Percentiles rank a stretch among this genome's conserved stretches.
phyloP scores from a whole-genome alignment of 441 rosid genomes.

The Jatropha multifida region DNA sequence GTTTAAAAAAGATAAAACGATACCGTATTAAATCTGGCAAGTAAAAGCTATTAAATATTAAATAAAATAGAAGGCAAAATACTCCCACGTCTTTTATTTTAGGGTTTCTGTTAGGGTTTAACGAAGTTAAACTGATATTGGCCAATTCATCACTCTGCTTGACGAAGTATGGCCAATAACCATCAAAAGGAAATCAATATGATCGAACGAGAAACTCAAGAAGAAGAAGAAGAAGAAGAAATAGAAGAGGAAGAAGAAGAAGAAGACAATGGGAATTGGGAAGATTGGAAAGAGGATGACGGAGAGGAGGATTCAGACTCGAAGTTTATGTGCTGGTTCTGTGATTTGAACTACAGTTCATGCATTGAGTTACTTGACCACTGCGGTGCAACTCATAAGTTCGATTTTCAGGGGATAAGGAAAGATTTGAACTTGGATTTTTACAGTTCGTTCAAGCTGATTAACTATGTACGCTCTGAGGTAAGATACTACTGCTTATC shows the following conservation, averaged over 20 bases:
- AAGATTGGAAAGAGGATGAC: slow-evolving; percentile 53
- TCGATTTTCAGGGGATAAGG: slow-evolving; percentile 56
- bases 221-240: slow-evolving; percentile 22
- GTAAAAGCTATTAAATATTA: too few species aligned
- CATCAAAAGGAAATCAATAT: not conserved
- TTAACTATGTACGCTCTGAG: slow-evolving; percentile 85
- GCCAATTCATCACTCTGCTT: not conserved
- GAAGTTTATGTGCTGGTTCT: slow-evolving; percentile 63
- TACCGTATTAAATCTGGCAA: not conserved
- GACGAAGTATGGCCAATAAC: slow-evolving; percentile 16
- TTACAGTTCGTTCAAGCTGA: slow-evolving; percentile 76
- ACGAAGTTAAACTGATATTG: not conserved
- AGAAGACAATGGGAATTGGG: slow-evolving; percentile 45
- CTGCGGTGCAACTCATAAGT: slow-evolving; percentile 53
- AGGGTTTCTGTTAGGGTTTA: slow-evolving; percentile 15
- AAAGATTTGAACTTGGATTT: slow-evolving; percentile 63
- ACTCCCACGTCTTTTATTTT: not conserved
- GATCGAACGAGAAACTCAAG: slow-evolving; percentile 4
- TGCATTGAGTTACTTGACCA: slow-evolving; percentile 62
- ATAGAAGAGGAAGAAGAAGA: slow-evolving; percentile 33
- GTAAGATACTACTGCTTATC: slow-evolving; percentile 29
- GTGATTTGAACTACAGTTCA: slow-evolving; percentile 51
- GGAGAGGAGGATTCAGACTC: slow-evolving; percentile 38
- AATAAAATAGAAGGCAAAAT: too few species aligned
- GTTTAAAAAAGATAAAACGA: not conserved